Percentiles rank a stretch among this genome's conserved stretches.
Conservation (phyloP, 2,329 filamentous ascomycete species). For the Ophiostoma himal-ulmi region DNA sequence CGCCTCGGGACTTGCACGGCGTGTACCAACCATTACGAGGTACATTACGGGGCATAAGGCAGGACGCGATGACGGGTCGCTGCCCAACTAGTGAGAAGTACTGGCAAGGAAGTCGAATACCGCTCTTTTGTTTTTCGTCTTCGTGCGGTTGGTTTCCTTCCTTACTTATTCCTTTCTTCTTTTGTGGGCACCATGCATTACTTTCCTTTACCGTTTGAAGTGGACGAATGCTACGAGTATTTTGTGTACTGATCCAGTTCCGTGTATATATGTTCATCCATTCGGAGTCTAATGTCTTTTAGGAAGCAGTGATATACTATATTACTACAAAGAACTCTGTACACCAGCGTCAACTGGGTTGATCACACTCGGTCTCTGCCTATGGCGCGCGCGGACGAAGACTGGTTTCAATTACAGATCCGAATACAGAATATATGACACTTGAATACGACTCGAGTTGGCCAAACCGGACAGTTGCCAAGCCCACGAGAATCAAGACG, state of each 20-base stretch:
- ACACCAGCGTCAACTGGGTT: not conserved
- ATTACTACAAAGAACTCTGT: too few relatives aligned
- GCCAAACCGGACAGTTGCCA: not conserved
- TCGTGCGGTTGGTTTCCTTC: not conserved
- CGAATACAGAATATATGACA: too few relatives aligned
- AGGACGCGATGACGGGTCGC: not conserved
- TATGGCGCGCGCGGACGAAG: not conserved
- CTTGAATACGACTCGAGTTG: not conserved
- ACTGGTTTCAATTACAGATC: not conserved
- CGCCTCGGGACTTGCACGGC: not conserved
- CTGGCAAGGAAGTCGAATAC: not conserved
- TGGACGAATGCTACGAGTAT: not conserved
- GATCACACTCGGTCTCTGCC: not conserved
- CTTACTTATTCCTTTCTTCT: not conserved
- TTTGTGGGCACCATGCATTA: not conserved
- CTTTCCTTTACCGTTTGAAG: not conserved
- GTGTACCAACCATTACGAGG: not conserved
- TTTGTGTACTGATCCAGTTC: conserved; percentile 5
- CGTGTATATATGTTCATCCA: not conserved
- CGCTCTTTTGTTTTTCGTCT: not conserved
- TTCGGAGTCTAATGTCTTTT: not conserved
- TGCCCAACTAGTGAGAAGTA: not conserved
- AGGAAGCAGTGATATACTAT: too few relatives aligned
- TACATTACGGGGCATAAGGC: not conserved
- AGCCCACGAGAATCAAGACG: conserved; percentile 8